Conservation (phyloP, 2,329 filamentous ascomycete genomes). For the Penicillium sclerotiorum region DNA sequence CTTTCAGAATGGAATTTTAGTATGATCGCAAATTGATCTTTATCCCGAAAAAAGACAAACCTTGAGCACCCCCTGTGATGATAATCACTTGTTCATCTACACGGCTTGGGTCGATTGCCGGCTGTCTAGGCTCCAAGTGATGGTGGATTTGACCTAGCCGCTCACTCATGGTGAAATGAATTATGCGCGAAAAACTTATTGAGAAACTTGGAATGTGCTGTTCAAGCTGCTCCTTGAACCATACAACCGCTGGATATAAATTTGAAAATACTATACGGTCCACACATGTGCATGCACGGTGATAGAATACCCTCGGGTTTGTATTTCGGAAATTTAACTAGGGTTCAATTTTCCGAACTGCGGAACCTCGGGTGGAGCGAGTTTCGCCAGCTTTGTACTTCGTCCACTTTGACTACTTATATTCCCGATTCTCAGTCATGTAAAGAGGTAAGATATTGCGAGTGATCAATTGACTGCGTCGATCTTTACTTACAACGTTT, state of each 20-base stretch:
- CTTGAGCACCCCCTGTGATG: constrained; percentile 14
- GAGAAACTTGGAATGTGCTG: too few relatives aligned
- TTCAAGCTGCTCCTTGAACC: too few relatives aligned
- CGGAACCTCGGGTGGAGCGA: neutral
- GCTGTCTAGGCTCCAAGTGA: neutral
- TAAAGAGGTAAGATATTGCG: neutral
- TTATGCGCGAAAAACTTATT: too few relatives aligned
- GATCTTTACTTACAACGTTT: too few relatives aligned
- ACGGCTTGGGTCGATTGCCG: constrained; percentile 4
- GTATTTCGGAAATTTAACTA: neutral
- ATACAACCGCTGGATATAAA: too few relatives aligned
- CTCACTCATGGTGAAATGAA: constrained; percentile 1
- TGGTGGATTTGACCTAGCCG: constrained; percentile 7
- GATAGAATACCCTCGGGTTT: neutral
- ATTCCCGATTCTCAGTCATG: neutral
- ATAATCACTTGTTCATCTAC: constrained; percentile 14
- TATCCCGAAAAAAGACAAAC: neutral
- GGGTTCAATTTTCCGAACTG: neutral
- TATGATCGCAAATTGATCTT: too few relatives aligned
- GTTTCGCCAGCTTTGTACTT: neutral
- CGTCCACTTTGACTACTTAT: neutral
- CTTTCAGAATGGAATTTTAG: neutral
- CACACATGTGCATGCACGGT: too few relatives aligned
- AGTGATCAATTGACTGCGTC: too few relatives aligned
- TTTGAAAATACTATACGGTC: too few relatives aligned